These are phyloP conservation scores for Herpetospermum pedunculosum DNA, from an alignment of 306 rosid species.

Conservation along the genomic window DNA sequence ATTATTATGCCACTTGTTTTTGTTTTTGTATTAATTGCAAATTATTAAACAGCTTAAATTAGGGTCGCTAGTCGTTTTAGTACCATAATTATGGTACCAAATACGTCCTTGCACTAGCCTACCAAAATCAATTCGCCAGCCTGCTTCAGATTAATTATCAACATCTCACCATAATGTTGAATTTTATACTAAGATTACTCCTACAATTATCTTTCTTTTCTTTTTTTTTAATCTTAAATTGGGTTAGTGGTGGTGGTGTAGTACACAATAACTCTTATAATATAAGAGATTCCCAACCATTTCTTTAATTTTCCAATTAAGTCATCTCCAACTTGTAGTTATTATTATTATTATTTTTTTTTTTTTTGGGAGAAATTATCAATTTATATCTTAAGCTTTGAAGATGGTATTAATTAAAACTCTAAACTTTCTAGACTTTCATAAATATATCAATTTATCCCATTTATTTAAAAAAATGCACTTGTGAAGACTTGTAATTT, in stretches of 20 bases:
- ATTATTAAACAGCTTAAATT: background rate
- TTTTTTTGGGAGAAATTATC: no score
- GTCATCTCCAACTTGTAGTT: background rate
- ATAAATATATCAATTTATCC: no score
- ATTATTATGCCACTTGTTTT: background rate
- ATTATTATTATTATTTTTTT: no score
- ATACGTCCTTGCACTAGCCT: background rate
- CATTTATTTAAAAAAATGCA: no score
- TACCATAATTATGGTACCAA: background rate
- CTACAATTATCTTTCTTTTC: background rate
- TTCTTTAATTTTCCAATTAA: background rate
- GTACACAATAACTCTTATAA: background rate
- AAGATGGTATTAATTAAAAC: no score
- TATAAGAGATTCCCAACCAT: background rate
- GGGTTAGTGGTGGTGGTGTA: background rate
- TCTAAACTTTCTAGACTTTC: no score
- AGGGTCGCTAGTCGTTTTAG: background rate
- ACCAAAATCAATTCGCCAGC: background rate
- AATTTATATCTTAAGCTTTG: no score
- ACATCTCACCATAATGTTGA: background rate
- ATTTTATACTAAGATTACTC: background rate
- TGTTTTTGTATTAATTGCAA: background rate
- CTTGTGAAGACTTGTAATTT: no score
- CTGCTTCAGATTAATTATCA: background rate
- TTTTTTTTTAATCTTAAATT: background rate